Percentiles rank a stretch among this genome's conserved stretches.
These are phyloP conservation scores for Clathrospora elynae DNA, from an alignment of 2,329 filamentous ascomycete genomes.

Conservation along the genomic window DNA sequence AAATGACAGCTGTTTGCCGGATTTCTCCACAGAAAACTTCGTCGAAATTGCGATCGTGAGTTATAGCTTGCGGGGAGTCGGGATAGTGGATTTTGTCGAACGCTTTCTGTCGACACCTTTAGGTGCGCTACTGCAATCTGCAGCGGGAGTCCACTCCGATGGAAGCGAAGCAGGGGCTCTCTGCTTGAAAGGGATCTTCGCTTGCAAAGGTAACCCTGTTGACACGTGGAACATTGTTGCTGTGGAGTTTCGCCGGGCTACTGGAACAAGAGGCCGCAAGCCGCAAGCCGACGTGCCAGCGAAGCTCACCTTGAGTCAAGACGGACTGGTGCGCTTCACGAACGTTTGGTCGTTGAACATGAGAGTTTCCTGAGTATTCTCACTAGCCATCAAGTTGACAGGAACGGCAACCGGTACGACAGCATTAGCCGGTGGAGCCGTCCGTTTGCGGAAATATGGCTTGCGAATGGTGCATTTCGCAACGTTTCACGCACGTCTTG, in stretches of 20 bases:
- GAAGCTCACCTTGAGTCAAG: constrained; percentile 16
- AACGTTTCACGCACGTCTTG: constrained; percentile 35
- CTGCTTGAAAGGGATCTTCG: constrained; percentile 32
- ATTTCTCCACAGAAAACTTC: constrained; percentile 38
- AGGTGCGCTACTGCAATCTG: constrained; percentile 43
- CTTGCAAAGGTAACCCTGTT: constrained; percentile 41
- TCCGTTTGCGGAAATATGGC: constrained; percentile 31
- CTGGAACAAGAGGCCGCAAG: constrained; percentile 32
- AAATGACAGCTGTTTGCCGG: constrained; percentile 23
- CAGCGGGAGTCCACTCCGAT: constrained; percentile 44
- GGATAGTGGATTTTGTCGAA: constrained; percentile 40
- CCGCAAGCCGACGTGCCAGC: constrained; percentile 22
- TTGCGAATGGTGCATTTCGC: constrained; percentile 31
- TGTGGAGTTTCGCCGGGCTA: constrained; percentile 31
- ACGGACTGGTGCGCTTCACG: constrained; percentile 13
- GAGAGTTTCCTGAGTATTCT: constrained; percentile 14
- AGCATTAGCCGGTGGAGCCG: constrained; percentile 35
- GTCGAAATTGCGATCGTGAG: constrained; percentile 37
- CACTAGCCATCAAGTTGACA: constrained; percentile 24
- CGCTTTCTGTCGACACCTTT: constrained; percentile 31
- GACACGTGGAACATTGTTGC: constrained; percentile 41
- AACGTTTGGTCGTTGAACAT: constrained; percentile 12
- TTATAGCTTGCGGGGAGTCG: constrained; percentile 48
- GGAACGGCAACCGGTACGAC: constrained; percentile 27
- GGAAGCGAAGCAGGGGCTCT: constrained; percentile 45